Evolutionary conservation across 768 basidiomycete species (phyloP).

Genomic region (Rhodotorula toruloides): DNA sequence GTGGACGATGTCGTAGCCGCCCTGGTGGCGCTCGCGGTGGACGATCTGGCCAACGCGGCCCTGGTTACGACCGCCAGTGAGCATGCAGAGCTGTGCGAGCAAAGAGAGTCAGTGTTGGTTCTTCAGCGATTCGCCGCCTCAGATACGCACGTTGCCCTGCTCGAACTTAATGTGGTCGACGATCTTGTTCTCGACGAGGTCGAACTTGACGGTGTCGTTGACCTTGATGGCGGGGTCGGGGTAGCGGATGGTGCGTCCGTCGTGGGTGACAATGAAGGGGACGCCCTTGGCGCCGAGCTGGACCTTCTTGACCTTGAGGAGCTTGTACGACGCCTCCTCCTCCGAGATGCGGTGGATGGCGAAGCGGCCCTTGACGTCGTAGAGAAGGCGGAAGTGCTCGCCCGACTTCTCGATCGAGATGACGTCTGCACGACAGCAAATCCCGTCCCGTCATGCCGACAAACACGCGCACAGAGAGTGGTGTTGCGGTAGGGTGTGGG

Average conservation of each 20-base stretch:
- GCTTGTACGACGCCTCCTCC: conserved; percentile 79
- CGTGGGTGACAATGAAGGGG: conserved; percentile 95
- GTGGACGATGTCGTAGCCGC: conserved; percentile 91
- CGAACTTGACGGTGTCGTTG: conserved; percentile 97
- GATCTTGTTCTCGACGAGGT: conserved; percentile 89
- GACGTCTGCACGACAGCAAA: conserved; percentile 60
- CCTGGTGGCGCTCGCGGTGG: conserved; percentile 92
- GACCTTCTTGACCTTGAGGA: conserved; percentile 66
- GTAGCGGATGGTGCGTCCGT: conserved; percentile 99
- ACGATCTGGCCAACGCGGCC: conserved; percentile 94
- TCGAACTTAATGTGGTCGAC: conserved; percentile 87
- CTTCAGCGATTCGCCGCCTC: not conserved
- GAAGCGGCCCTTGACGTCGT: conserved; percentile 99
- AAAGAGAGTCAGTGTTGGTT: not conserved
- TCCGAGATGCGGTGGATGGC: conserved; percentile 98
- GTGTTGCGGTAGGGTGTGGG: not conserved
- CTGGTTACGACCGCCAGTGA: conserved; percentile 99
- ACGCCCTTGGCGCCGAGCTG: conserved; percentile 90
- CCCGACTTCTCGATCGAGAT: conserved; percentile 95
- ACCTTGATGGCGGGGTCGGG: conserved; percentile 83
- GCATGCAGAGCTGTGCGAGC: conserved; percentile 59
- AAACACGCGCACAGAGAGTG: not conserved
- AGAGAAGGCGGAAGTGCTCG: conserved; percentile 98
- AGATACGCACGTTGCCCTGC: conserved; percentile 69
- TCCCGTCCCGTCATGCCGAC: not conserved